A percentile compares a stretch with the other conserved stretches of the same genome.
These are phyloP conservation scores for Melampsora americana DNA, from an alignment of 1,284 basidiomycete species.

Conservation along the genomic window DNA sequence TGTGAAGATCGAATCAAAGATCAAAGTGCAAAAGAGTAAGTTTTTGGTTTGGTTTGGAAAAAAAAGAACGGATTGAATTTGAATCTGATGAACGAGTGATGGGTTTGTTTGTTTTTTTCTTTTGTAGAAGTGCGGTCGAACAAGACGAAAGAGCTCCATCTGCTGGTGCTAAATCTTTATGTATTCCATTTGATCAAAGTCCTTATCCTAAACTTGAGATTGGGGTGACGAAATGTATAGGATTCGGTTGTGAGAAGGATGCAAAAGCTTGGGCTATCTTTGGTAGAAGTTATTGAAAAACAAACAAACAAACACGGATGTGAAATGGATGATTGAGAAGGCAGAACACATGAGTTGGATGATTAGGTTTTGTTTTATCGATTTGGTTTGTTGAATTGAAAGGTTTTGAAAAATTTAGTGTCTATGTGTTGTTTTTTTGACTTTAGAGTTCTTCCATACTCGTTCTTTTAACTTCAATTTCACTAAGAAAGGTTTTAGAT, in stretches of 20 bases:
- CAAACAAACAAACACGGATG: no score
- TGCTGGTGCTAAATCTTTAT: conserved; percentile 95
- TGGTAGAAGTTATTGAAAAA: conserved; percentile 31
- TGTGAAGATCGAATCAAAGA: conserved; percentile 99
- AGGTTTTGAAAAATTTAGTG: no score
- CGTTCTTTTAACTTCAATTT: no score
- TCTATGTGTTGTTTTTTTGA: no score
- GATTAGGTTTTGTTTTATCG: no score
- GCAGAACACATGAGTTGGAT: no score
- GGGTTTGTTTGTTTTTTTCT: not conserved
- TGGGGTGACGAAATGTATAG: conserved; percentile 75
- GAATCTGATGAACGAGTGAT: not conserved
- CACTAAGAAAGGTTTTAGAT: no score
- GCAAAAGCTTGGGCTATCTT: conserved; percentile 67
- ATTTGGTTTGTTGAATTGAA: no score
- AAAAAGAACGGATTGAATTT: not conserved
- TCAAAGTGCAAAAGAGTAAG: conserved; percentile 76
- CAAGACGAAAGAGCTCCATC: conserved; percentile 92
- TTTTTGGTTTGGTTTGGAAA: conserved; percentile 50
- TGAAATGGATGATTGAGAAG: no score
- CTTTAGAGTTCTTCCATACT: no score
- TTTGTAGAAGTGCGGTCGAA: conserved; percentile 54
- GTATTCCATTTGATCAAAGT: conserved; percentile 91
- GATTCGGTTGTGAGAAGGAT: conserved; percentile 67
- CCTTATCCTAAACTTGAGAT: conserved; percentile 71